Evolutionary conservation across 169 alveolate species (phyloP).

Genomic region (Babesia microti): DNA sequence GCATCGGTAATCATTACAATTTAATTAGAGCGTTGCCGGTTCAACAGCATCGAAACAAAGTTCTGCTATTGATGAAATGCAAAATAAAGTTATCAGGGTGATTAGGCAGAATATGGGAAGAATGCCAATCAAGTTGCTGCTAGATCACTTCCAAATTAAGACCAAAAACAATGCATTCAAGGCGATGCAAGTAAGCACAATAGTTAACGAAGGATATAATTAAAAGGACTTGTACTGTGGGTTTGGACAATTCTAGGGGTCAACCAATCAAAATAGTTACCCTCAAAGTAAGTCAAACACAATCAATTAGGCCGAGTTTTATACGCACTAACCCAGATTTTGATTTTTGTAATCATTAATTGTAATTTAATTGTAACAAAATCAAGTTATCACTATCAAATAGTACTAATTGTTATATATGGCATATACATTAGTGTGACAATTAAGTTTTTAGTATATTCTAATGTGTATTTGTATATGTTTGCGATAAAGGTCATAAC

Average conservation of each 20-base stretch:
- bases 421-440: no score
- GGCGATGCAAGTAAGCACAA: conserved; percentile 7
- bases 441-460: no score
- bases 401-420: conserved; percentile 5
- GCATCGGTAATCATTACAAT: conserved; percentile 24
- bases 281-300: background rate
- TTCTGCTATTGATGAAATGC: conserved; percentile 9
- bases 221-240: no score
- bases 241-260: no score
- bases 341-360: conserved; percentile 20
- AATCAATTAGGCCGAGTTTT: conserved; percentile 2
- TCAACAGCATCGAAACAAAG: conserved; percentile 7
- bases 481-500: background rate
- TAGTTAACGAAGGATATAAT: no score
- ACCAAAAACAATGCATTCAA: conserved; percentile 42
- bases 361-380: conserved; percentile 18
- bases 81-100: conserved; percentile 15
- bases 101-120: conserved; percentile 28
- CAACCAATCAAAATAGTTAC: background rate
- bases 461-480: no score
- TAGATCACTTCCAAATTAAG: conserved; percentile 35
- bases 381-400: conserved; percentile 27
- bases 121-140: conserved; percentile 40
- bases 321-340: no score
- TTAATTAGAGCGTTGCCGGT: conserved; percentile 9